Evolutionary conservation across 345 rosid genomes (phyloP), one percentile per base, ranked within the genome.

Genomic region (Sisymbrium altissimum): DNA sequence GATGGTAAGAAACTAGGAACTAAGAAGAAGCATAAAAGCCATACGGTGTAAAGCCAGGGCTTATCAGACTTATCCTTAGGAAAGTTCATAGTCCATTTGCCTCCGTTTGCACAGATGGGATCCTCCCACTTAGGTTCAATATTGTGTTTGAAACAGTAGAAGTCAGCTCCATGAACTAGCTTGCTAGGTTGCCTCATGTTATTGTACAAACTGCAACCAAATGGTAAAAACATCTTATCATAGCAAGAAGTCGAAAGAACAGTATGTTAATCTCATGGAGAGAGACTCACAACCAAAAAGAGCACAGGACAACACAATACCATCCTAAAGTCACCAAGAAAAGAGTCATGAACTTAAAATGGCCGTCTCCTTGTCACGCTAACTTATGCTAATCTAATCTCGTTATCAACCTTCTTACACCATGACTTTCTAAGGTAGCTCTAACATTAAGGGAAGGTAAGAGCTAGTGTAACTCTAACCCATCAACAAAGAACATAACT

Each of bases 71-170:
- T 90, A 32, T 77, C 89, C 76, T 55, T 85, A 0, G 12, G 3
- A 55, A 79, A 78, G 36, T 66, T 79, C 70, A 88, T 77, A 41
- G 94, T 88, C 99, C 99, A 95, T 80, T 86, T 95, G 57, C 99
- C 98, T 53, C 99, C 99, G 33, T 92, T 87, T 21, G 94, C 89
- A 78, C 98, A 95, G 23, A 92, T 84, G 46, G 98, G 99, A 72
- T 92, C 97, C 83, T 95, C 98, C 98, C 98, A 92, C 64, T 92
- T 95, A 13, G 99, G 98, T 69, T 95, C 92, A 14, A 92, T 90
- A 9, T 86, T 85, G 77, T 86, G 3, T 43, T 95, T 95, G 94
- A 95, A 95, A 81, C 99, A 95, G 74, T 92, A 81, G 13, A 92
- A 86, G 63, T 89, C 97, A 14, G 93, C 87, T 68, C 88, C 86